Evolutionary conservation across 1,139 yeast genomes (phyloP).

Genomic region (Sporopachydermia cereana): DNA sequence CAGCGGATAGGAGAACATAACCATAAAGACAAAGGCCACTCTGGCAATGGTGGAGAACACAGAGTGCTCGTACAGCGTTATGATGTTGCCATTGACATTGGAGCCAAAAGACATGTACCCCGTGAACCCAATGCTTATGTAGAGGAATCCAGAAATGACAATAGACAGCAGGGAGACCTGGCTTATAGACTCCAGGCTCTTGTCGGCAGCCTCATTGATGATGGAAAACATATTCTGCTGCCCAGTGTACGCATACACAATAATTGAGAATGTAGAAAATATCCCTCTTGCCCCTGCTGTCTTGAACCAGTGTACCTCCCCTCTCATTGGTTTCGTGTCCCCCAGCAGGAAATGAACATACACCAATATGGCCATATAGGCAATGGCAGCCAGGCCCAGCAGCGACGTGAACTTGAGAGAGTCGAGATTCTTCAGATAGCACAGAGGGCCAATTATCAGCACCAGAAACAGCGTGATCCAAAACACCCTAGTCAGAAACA

Average conservation of each 20-base stretch:
- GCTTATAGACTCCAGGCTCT: constrained; percentile 37
- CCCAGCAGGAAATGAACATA: constrained; percentile 46
- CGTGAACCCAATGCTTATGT: constrained; percentile 58
- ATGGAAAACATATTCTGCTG: constrained; percentile 91
- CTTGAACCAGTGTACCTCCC: constrained; percentile 38
- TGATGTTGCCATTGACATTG: constrained; percentile 67
- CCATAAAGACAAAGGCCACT: constrained; percentile 67
- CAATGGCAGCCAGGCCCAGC: constrained; percentile 74
- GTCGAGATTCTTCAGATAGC: constrained; percentile 64
- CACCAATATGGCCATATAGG: constrained; percentile 66
- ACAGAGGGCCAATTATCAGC: constrained; percentile 57
- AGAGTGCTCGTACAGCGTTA: constrained; percentile 43
- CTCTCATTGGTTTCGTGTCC: constrained; percentile 36
- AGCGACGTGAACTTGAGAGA: constrained; percentile 78
- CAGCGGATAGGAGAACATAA: constrained; percentile 77
- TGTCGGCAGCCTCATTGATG: constrained; percentile 64
- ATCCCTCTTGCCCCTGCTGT: constrained; percentile 53
- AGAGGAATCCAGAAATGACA: constrained; percentile 44
- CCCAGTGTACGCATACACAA: constrained; percentile 90
- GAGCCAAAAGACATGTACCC: constrained; percentile 88
- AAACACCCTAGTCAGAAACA: constrained; percentile 25
- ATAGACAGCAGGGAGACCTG: constrained; percentile 47
- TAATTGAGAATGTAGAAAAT: constrained; percentile 75
- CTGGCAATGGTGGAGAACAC: constrained; percentile 54
- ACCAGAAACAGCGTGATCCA: constrained; percentile 59